Evolutionary conservation across 768 basidiomycete species (phyloP), one percentile per base, ranked within the genome.

Genomic region (Gyrodon lividus): DNA sequence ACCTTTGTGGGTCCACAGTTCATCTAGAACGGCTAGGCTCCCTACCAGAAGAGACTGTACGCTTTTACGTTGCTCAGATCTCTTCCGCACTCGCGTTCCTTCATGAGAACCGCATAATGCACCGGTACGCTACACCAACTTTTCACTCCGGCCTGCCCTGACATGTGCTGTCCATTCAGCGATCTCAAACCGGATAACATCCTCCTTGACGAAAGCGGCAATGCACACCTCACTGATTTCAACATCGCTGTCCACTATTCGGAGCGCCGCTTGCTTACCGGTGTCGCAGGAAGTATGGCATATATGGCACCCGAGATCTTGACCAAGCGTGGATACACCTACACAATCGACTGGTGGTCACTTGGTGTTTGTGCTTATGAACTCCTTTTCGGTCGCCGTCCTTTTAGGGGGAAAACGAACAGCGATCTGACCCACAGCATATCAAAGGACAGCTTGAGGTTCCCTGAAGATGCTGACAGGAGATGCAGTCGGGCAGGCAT

Each of bases 171-270:
- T 34, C 37, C 39, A 7, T 41, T 17, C 34, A 96, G 95, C 22
- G 96, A 98, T 69, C 73, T 99, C 62, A 99, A 98, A 70, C 96
- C 96, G 3, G 96, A 98, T 71, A 98, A 98, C 68, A 93, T 99
- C 57, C 83, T 99, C 16, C 83, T 98, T 16, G 96, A 99, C 68
- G 95, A 97, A 63, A 78, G 81, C 44, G 96, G 96, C 2, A 94
- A 99, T 62, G 95, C 95, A 6, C 96, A 99, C 69, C 76, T 99
- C 55, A 98, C 89, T 0, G 96, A 99, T 68, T 97, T 99, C 72
- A 99, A 99, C 68, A 99, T 99, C 52, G 96, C 96, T 14, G 93
- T 98, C 6, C 96, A 99, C 69, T 98, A 90, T 65, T 84, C 87
- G 5, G 93, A 97, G 51, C 80, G 90, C 50, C 81, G 87, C 51